Base-by-base conservation (phyloP, 148 eudicot genomes). In the Nepenthes mirabilis region DNA sequence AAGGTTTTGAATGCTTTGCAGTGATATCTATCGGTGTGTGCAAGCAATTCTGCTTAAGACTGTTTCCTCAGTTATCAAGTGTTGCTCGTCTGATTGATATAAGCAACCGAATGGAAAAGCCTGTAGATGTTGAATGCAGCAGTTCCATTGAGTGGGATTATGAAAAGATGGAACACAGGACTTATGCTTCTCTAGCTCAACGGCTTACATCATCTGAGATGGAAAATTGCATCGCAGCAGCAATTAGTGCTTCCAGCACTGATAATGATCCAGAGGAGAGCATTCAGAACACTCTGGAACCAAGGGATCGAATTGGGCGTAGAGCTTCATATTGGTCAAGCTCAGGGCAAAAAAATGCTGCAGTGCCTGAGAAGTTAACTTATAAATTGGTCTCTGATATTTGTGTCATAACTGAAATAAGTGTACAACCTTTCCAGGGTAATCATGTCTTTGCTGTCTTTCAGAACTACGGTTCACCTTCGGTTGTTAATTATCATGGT, bases 271-370 rank as follows among this genome's bases (percentile, higher is more conserved):
- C 95, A 2, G 79, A 73, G 60, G 95, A 87, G 70, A 79, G 90
- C 66, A 67, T 91, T 48, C 59, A 55, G 32, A 78, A 85, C 72
- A 91, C 95, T 71, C 70, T 91, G 57, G 79, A 78, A 64, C 77
- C 93, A 60, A 75, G 86, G 68, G 88, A 81, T 60, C 70, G 69
- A 60, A 60, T 81, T 64, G 70, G 63, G 33, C 59, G 66, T 13
- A 68, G 79, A 58, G 75, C 81, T 62, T 83, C 83, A 14, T 87
- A 87, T 76, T 91, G 97, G 97, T 87, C 95, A 14, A 87, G 97
- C 62, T 72, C 76, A 59, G 97, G 97, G 54, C 78, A 78, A 43
- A 70, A 60, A n/a, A 60, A 87, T 77, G 86, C 95, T 43, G 62
- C 66, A 23, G 84, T 78, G 52, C 84, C 95, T 14, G 97, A 91